These are phyloP conservation scores for Beauveria sp. DNA, from an alignment of 2,329 filamentous ascomycete species.

Conservation along the genomic window DNA sequence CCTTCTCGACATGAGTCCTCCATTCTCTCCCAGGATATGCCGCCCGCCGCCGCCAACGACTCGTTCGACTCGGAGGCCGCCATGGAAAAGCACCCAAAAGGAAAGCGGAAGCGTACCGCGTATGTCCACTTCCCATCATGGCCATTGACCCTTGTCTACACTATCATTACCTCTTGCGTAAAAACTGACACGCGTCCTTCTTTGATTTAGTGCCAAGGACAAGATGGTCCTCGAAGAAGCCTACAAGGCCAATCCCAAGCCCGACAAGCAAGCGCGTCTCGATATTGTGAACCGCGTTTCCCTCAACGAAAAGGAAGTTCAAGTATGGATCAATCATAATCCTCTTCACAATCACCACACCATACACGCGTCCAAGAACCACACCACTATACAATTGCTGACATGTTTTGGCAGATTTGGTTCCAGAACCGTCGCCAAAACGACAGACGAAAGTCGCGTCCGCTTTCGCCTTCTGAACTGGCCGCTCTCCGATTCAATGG, in stretches of 20 bases:
- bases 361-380: not conserved
- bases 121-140: constrained; percentile 30
- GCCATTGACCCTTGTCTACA: too few species aligned
- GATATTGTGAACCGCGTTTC: constrained; percentile 80
- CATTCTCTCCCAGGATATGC: constrained; percentile 4
- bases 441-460: constrained; percentile 80
- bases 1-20: constrained; percentile 9
- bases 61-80: constrained; percentile 14
- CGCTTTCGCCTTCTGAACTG: constrained; percentile 71
- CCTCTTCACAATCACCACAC: not conserved
- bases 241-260: constrained; percentile 79
- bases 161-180: not conserved
- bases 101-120: constrained; percentile 57
- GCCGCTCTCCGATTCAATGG: constrained; percentile 50
- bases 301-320: constrained; percentile 90
- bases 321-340: constrained; percentile 52
- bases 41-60: not conserved
- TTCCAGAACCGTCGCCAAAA: constrained; percentile 95
- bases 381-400: not conserved
- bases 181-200: constrained; percentile 11
- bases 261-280: constrained; percentile 80
- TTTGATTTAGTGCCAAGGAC: constrained; percentile 63
- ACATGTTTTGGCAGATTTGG: constrained; percentile 65
- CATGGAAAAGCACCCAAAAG: constrained; percentile 45
- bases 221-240: constrained; percentile 82